phyloP scores from a whole-genome alignment of 2,329 filamentous ascomycete species.

The Botrytis aclada region DNA sequence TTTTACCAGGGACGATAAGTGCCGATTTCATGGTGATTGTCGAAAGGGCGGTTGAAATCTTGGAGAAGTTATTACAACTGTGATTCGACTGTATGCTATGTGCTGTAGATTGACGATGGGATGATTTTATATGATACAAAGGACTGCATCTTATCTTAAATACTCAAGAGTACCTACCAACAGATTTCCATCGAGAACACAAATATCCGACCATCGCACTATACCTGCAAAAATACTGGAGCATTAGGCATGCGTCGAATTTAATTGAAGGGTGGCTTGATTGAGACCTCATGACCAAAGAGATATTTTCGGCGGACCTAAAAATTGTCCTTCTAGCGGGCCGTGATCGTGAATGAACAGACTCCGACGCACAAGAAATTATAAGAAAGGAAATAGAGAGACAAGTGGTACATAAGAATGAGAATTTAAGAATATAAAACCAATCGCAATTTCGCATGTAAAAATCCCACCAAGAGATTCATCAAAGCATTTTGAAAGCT shows the following conservation, averaged over 20 bases:
- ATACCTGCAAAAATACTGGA: not conserved
- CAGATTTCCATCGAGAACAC: not conserved
- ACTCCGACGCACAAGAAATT: not conserved
- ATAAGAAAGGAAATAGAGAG: not conserved
- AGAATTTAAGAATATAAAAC: not conserved
- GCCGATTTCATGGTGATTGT: no score
- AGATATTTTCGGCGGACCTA: not conserved
- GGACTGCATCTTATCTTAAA: not conserved
- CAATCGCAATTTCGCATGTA: not conserved
- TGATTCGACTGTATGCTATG: not conserved
- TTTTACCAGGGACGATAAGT: no score
- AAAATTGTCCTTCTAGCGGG: not conserved
- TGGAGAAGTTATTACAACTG: not conserved
- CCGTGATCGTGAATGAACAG: not conserved
- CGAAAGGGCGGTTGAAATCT: no score
- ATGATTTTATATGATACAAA: not conserved
- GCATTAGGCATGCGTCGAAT: not conserved
- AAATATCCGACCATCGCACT: not conserved
- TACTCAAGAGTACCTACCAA: not conserved
- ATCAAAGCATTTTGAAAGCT: conserved; percentile 22
- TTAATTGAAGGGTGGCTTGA: not conserved
- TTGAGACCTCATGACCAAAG: not conserved
- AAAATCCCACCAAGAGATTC: not conserved
- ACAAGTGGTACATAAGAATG: not conserved
- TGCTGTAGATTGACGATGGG: not conserved